Evolutionary conservation across 1,139 yeast species (phyloP).

Genomic region (Saccharomyces hybrid): DNA sequence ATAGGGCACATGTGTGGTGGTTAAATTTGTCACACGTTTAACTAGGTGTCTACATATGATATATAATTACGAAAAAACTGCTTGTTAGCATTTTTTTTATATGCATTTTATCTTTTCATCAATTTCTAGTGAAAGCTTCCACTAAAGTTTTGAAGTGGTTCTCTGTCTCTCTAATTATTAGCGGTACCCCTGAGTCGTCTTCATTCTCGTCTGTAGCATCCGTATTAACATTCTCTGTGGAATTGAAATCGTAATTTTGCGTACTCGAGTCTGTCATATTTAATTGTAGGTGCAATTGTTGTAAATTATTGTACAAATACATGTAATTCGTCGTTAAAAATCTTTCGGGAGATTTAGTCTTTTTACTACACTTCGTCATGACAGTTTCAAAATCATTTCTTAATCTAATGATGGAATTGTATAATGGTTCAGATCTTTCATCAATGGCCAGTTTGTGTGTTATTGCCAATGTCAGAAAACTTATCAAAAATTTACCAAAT

Average conservation of each 20-base stretch:
- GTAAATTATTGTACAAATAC: constrained; percentile 27
- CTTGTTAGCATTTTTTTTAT: neutral
- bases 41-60: neutral
- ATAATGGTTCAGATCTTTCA: constrained; percentile 57
- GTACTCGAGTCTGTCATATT: constrained; percentile 1
- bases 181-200: constrained; percentile 11
- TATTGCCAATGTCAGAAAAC: constrained; percentile 53
- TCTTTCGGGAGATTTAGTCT: constrained; percentile 51
- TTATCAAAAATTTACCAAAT: constrained; percentile 67
- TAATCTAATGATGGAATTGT: constrained; percentile 58
- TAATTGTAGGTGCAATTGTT: constrained; percentile 13
- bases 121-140: constrained; percentile 24
- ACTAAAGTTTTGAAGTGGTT: constrained; percentile 25
- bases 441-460: constrained; percentile 29
- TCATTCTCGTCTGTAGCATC: neutral
- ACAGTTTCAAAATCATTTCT: constrained; percentile 73
- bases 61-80: neutral
- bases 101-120: constrained; percentile 2
- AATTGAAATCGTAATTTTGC: neutral
- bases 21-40: neutral
- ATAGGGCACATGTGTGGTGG: neutral
- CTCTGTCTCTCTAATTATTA: constrained; percentile 27
- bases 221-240: neutral
- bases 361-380: constrained; percentile 58
- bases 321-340: constrained; percentile 71